Percentiles rank a stretch among this genome's conserved stretches.
These are phyloP conservation scores for Maudiozyma turicensis DNA, from an alignment of 805 yeast genomes.

Conservation along the genomic window DNA sequence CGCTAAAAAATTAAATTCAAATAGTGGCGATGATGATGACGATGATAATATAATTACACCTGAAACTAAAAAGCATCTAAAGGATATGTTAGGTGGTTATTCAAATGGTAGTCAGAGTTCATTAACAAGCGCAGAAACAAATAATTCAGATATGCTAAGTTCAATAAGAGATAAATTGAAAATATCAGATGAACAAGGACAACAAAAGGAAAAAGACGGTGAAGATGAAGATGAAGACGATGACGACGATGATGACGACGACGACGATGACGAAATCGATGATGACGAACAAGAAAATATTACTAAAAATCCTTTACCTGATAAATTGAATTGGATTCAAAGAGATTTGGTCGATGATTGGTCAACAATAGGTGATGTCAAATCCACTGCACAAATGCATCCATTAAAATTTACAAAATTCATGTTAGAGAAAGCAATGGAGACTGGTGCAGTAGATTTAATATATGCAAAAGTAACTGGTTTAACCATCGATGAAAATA, in stretches of 20 bases:
- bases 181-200: neutral
- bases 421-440: conserved; percentile 68
- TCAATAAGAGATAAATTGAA: conserved; percentile 1
- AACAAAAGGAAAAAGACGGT: too few relatives aligned
- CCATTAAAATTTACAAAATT: conserved; percentile 90
- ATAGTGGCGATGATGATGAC: neutral
- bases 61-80: neutral
- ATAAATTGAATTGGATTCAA: conserved; percentile 68
- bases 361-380: conserved; percentile 73
- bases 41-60: neutral
- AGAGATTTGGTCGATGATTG: conserved; percentile 56
- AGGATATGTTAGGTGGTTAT: neutral
- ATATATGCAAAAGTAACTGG: conserved; percentile 77
- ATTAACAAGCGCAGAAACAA: neutral
- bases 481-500: conserved; percentile 48
- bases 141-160: neutral
- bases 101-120: conserved; percentile 1
- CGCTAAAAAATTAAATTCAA: neutral
- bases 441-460: conserved; percentile 73
- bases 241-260: conserved; percentile 10
- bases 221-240: conserved; percentile 13
- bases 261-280: neutral
- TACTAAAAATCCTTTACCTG: conserved; percentile 36
- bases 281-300: neutral
- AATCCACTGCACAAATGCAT: conserved; percentile 92